Percentiles rank a stretch among this genome's conserved stretches.
Evolutionary conservation across 148 eudicot species (phyloP).

Genomic region (Gaultheria prostrata): DNA sequence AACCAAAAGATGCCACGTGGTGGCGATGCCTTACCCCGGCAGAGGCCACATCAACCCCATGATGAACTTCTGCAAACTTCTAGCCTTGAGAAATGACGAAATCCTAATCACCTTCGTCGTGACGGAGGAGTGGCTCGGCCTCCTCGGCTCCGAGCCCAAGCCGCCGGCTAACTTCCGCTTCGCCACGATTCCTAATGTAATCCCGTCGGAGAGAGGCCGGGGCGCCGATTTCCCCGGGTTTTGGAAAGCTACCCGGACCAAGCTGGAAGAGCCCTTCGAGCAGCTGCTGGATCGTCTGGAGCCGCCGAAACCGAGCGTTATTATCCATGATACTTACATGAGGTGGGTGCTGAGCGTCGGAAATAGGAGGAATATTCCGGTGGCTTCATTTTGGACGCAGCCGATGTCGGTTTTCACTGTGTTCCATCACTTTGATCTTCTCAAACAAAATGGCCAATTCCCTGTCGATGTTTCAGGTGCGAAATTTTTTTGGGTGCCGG

Average conservation of each 20-base stretch:
- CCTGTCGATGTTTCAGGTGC: constrained; percentile 14
- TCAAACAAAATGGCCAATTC: constrained; percentile 15
- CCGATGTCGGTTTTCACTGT: background rate
- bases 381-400: constrained; percentile 14
- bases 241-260: constrained; percentile 22
- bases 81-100: background rate
- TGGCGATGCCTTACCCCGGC: constrained; percentile 27
- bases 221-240: constrained; percentile 23
- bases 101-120: constrained; percentile 29
- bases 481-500: too few relatives aligned
- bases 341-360: constrained; percentile 36
- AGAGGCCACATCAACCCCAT: constrained; percentile 36
- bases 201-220: constrained; percentile 21
- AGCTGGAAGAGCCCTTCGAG: constrained; percentile 51
- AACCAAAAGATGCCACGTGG: constrained; percentile 14
- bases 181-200: constrained; percentile 46
- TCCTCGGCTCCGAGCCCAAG: constrained; percentile 14
- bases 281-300: constrained; percentile 37
- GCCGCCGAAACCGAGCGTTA: constrained; percentile 24
- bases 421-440: constrained; percentile 10
- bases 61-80: constrained; percentile 19
- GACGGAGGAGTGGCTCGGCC: constrained; percentile 40
- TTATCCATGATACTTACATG: constrained; percentile 38
- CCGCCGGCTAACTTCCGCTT: constrained; percentile 33
- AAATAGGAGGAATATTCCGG: constrained; percentile 17